Base-by-base conservation (phyloP, 73 alveolate genomes). In the Urostyla sp. region DNA sequence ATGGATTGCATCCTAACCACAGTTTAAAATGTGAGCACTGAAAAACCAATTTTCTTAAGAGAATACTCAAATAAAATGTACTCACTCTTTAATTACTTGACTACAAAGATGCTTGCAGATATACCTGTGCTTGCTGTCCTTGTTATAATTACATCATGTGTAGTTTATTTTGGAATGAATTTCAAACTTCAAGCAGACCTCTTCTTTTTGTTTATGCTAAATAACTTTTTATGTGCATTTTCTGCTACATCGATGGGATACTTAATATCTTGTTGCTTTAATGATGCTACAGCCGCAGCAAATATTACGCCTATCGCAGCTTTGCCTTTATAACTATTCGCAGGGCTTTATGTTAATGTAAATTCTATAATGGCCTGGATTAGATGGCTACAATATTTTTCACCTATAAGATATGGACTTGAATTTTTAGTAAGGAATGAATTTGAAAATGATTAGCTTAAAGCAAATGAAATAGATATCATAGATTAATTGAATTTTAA, bases 1-100 rank as follows among this genome's bases (percentile, higher is more conserved):
- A n/a, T n/a, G n/a, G n/a, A n/a, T n/a, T n/a, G n/a, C n/a, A n/a
- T n/a, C n/a, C n/a, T n/a, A n/a, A n/a, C n/a, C n/a, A n/a, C n/a
- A n/a, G n/a, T n/a, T n/a, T n/a, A n/a, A n/a, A n/a, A n/a, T n/a
- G n/a, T n/a, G n/a, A n/a, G n/a, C n/a, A n/a, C n/a, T 24, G 97
- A 91, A 74, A 82, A 93, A 45, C 87, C 91, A 10, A 90, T 91
- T 16, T 91, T 91, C 78, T 24, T 91, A 81, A 48, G 94, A 56
- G 97, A 87, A 48, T 58, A 90, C n/a, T n/a, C n/a, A n/a, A n/a
- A n/a, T n/a, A n/a, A n/a, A n/a, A n/a, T n/a, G n/a, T n/a, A n/a
- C n/a, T n/a, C n/a, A n/a, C n/a, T n/a, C n/a, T n/a, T n/a, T n/a
- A n/a, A n/a, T n/a, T n/a, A n/a, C n/a, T n/a, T n/a, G n/a, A n/a